phyloP scores from a whole-genome alignment of 306 rosid genomes.

The Castanospermum australe region DNA sequence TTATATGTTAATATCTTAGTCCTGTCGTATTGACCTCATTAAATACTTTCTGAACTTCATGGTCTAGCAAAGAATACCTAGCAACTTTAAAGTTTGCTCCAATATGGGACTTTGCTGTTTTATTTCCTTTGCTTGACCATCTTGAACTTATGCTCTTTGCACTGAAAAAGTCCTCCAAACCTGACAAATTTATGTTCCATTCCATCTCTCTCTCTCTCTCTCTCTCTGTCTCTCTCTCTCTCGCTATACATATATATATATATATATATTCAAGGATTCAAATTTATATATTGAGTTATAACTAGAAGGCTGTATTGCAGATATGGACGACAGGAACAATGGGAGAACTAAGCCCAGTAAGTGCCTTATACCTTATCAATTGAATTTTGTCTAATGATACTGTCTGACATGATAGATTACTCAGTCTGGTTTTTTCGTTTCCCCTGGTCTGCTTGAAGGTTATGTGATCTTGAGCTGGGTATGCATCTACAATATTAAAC shows the following conservation, averaged over 20 bases:
- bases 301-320: constrained; percentile 39
- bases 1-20: neutral
- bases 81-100: neutral
- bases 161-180: too few species aligned
- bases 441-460: neutral
- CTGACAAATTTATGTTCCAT: too few species aligned
- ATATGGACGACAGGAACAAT: constrained; percentile 90
- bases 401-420: neutral
- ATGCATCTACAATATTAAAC: neutral
- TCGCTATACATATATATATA: too few species aligned
- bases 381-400: neutral
- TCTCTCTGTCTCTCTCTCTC: too few species aligned
- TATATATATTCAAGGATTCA: neutral
- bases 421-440: neutral
- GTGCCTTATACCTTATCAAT: constrained; percentile 19
- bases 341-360: constrained; percentile 91
- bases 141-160: neutral
- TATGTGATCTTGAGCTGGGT: neutral
- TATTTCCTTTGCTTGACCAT: neutral
- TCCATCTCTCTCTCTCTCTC: too few species aligned
- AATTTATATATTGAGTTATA: constrained; percentile 13
- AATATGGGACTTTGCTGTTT: neutral
- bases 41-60: neutral
- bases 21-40: neutral
- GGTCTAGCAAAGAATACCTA: neutral